Conservation (phyloP, 169 alveolate genomes). For the Gregarina niphandrodes region DNA sequence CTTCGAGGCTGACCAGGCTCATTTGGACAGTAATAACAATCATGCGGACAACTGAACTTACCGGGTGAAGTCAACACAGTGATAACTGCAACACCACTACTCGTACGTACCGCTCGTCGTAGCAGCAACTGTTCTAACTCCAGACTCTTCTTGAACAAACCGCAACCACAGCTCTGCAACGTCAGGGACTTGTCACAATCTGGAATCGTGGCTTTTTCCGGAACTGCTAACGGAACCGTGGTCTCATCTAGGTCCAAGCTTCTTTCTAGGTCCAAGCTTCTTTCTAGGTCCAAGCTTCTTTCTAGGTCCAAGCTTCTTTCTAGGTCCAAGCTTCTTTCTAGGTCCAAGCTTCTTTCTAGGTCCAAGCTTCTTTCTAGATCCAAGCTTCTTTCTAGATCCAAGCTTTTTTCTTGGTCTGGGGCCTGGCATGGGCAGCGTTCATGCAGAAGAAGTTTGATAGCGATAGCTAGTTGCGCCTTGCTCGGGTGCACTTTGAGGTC, state of each 20-base stretch:
- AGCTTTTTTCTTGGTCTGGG: too few relatives aligned
- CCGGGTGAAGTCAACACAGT: constrained; percentile 79
- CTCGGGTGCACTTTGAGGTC: constrained; percentile 19
- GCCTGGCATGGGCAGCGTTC: too few relatives aligned
- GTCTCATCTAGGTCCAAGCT: too few relatives aligned
- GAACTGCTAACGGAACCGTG: too few relatives aligned
- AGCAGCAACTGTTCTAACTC: constrained; percentile 35
- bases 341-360: too few relatives aligned
- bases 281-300: too few relatives aligned
- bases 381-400: too few relatives aligned
- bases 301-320: too few relatives aligned
- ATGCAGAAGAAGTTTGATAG: constrained; percentile 23
- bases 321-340: too few relatives aligned
- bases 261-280: too few relatives aligned
- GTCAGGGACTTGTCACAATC: not conserved
- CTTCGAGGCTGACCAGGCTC: constrained; percentile 83
- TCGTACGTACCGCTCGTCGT: constrained; percentile 50
- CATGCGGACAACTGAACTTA: constrained; percentile 61
- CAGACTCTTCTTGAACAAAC: constrained; percentile 12
- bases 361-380: too few relatives aligned
- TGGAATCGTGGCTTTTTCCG: constrained; percentile 3
- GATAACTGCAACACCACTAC: constrained; percentile 66
- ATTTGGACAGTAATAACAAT: constrained; percentile 67
- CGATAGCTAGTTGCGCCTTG: constrained; percentile 27
- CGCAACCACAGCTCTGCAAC: not conserved